Base-by-base conservation (phyloP, 495 filamentous ascomycete species). In the Annulohypoxylon bovei region DNA sequence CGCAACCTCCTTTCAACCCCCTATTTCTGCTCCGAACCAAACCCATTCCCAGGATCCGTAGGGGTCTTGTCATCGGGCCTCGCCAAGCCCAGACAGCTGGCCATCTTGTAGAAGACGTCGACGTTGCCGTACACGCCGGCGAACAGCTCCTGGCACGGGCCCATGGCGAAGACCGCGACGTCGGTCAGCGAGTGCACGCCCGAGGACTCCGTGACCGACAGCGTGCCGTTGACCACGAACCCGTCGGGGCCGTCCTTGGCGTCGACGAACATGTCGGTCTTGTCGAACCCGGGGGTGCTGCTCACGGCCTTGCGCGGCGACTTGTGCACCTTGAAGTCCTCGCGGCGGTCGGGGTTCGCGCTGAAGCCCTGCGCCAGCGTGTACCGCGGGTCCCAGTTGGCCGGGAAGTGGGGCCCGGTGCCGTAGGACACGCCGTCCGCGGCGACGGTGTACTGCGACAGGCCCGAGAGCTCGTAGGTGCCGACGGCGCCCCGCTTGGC, bases 321-420 rank as follows among this genome's bases (percentile, higher is more conserved):
- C 72, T 82, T 82, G 75, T 88, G 85, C 16, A 90, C 88, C 55
- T 82, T 81, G 79, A 87, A 93, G 66, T 88, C 82, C 80, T 92
- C 91, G 12, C 89, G 82, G 61, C 84, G 84, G 72, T 93, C 91
- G 0, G 91, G 91, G 73, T 85, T 84, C 6, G 88, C 90, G 55
- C 82, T 83, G 39, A 90, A 68, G 12, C 89, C 90, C 7, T 87
- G 82, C 47, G 89, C 90, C 20, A 93, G 83, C 12, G 90, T 88
- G 79, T 93, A 93, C 23, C 91, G 86, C 37, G 91, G 91, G 71
- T 91, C 89, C 91, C 91, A 92, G 80, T 89, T 91, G 32, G 84
- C 77, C 27, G 91, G 91, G 82, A 93, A 93, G 77, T 90, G 84
- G 9, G 85, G 81, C 14, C 88, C 88, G 6, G 89, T 88, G 64